Evolutionary conservation across 306 rosid species (phyloP).

Genomic region (Vigna mungo): DNA sequence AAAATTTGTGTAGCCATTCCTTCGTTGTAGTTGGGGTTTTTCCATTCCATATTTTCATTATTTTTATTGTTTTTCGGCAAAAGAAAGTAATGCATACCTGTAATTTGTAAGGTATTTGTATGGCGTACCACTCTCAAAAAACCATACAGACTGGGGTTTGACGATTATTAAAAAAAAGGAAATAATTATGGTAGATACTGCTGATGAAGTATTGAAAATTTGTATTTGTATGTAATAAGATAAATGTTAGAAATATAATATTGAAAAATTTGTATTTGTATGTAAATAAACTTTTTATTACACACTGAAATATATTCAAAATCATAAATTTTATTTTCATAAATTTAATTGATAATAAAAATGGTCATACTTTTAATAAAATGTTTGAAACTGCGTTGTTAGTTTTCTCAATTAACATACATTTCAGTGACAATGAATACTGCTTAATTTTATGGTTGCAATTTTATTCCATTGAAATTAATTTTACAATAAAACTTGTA

Average conservation of each 20-base stretch:
- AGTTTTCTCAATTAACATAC: not conserved
- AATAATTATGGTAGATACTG: not conserved
- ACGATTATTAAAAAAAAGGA: not conserved
- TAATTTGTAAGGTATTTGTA: not conserved
- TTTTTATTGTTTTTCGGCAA: not conserved
- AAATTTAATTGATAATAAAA: no score
- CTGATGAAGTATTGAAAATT: not conserved
- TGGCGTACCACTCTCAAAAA: not conserved
- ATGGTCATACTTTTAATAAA: no score
- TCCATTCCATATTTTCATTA: not conserved
- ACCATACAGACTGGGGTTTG: not conserved
- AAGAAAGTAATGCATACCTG: not conserved
- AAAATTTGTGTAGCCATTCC: slow-evolving; percentile 9
- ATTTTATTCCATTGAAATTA: not conserved
- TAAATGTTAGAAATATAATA: not conserved
- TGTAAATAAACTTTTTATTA: no score
- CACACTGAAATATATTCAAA: no score
- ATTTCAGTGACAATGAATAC: not conserved
- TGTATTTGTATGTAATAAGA: not conserved
- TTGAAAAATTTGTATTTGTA: no score
- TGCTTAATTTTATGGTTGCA: not conserved
- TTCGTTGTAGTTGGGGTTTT: not conserved
- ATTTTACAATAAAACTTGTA: not conserved
- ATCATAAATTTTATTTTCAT: no score
- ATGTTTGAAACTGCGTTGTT: no score